These are phyloP conservation scores for Chrysanthemum seticuspe DNA, from an alignment of 129 eudicot genomes.

Conservation along the genomic window DNA sequence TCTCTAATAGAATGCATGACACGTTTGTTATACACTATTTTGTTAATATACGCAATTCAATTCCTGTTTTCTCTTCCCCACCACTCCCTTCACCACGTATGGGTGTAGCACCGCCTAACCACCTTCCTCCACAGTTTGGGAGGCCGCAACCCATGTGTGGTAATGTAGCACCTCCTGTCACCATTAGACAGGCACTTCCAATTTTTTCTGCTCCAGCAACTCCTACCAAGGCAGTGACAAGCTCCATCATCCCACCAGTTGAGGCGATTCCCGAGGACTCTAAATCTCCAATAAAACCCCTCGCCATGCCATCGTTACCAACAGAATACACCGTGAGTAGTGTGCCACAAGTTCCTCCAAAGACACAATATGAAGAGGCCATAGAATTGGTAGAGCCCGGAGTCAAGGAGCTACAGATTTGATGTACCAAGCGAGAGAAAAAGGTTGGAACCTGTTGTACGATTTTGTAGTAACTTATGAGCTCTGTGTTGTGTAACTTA, in stretches of 20 bases:
- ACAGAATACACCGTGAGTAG: conserved; percentile 20
- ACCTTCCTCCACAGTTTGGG: conserved; percentile 34
- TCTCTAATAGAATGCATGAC: no score
- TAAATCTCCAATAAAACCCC: conserved; percentile 1
- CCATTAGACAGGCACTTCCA: conserved; percentile 30
- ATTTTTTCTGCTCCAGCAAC: conserved; percentile 23
- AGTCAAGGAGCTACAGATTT: conserved; percentile 27
- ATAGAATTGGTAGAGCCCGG: conserved; percentile 5
- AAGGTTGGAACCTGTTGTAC: conserved; percentile 17
- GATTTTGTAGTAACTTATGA: conserved; percentile 21
- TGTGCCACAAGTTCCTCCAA: background rate
- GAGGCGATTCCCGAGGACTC: conserved; percentile 19
- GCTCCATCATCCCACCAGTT: background rate
- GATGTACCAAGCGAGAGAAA: background rate
- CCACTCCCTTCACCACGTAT: conserved; percentile 46
- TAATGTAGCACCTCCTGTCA: conserved; percentile 46
- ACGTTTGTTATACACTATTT: no score
- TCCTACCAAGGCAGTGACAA: conserved; percentile 17
- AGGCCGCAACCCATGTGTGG: conserved; percentile 24
- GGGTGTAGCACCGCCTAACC: conserved; percentile 46
- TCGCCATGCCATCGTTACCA: conserved; percentile 18
- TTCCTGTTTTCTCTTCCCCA: conserved; percentile 83
- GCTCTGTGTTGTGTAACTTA: conserved; percentile 27
- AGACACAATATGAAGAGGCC: background rate
- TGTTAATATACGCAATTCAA: conserved; percentile 59